A percentile compares a stretch with the other conserved stretches of the same genome.
phyloP scores from a whole-genome alignment of 129 eudicot genomes.

The Chrysanthemum seticuspe region DNA sequence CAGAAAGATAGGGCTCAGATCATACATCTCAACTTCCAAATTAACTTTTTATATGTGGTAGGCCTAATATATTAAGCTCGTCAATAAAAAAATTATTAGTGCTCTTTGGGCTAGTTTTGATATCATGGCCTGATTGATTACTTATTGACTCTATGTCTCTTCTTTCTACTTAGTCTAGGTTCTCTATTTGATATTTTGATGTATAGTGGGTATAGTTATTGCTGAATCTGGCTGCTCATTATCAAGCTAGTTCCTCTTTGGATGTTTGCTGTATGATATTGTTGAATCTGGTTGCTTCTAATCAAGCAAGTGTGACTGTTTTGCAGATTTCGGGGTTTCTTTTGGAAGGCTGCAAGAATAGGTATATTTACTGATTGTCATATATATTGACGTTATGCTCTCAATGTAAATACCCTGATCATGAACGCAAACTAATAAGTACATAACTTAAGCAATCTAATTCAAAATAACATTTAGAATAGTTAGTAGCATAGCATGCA shows the following conservation, averaged over 20 bases:
- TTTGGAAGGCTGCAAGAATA: slow-evolving; percentile 92
- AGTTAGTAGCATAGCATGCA: not conserved
- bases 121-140: too few species aligned
- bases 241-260: not conserved
- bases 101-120: too few species aligned
- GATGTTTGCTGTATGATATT: slow-evolving; percentile 1
- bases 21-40: too few species aligned
- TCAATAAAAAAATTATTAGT: too few species aligned
- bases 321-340: slow-evolving; percentile 87
- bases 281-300: slow-evolving; percentile 13
- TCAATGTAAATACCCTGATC: not conserved
- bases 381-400: not conserved
- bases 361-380: slow-evolving; percentile 31
- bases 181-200: too few species aligned
- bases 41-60: too few species aligned
- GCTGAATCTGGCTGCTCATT: not conserved
- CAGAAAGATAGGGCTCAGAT: too few species aligned
- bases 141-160: too few species aligned
- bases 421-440: not conserved
- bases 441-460: not conserved
- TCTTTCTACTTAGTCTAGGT: too few species aligned
- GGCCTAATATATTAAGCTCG: too few species aligned
- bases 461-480: slow-evolving; percentile 3
- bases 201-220: not conserved
- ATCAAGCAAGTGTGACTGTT: slow-evolving; percentile 1